Evolutionary conservation across 345 rosid species (phyloP).

Genomic region (Eucalyptus globulus): DNA sequence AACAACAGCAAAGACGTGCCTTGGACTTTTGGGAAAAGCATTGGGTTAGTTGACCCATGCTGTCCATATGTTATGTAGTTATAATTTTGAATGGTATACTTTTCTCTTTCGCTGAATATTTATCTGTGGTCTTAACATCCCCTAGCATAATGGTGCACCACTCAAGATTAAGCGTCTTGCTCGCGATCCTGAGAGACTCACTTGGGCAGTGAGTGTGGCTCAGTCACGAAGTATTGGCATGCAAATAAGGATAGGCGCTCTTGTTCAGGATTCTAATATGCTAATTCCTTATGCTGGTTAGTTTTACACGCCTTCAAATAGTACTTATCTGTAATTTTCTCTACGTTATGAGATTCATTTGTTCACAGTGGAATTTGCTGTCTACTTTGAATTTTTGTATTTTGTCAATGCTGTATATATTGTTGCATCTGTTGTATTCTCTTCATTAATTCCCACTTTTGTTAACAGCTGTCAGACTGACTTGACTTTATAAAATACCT

Average conservation of each 20-base stretch:
- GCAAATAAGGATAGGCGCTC: slow-evolving; percentile 77
- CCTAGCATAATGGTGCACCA: slow-evolving; percentile 72
- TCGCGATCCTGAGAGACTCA: slow-evolving; percentile 64
- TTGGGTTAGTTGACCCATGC: slow-evolving; percentile 39
- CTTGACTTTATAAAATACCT: not conserved
- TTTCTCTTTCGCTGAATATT: not conserved
- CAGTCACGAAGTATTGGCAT: slow-evolving; percentile 74
- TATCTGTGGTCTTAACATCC: not conserved
- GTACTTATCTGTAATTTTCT: not conserved
- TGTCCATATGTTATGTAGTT: not conserved
- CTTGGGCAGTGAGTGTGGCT: slow-evolving; percentile 85
- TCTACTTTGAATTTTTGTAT: not conserved
- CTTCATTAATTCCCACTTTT: not conserved
- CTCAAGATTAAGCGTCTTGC: slow-evolving; percentile 90
- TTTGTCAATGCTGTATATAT: not conserved
- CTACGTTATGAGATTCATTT: not conserved
- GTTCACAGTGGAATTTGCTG: not conserved
- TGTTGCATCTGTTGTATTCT: not conserved
- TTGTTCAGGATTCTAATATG: slow-evolving; percentile 85
- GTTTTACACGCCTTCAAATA: not conserved
- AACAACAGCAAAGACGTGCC: slow-evolving; percentile 57
- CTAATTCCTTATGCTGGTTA: slow-evolving; percentile 91
- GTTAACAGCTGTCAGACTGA: not conserved
- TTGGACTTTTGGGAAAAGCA: slow-evolving; percentile 81
- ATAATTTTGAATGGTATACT: not conserved